Conservation (phyloP, 2,329 filamentous ascomycete species). For the Penicillium aurantiogriseum region DNA sequence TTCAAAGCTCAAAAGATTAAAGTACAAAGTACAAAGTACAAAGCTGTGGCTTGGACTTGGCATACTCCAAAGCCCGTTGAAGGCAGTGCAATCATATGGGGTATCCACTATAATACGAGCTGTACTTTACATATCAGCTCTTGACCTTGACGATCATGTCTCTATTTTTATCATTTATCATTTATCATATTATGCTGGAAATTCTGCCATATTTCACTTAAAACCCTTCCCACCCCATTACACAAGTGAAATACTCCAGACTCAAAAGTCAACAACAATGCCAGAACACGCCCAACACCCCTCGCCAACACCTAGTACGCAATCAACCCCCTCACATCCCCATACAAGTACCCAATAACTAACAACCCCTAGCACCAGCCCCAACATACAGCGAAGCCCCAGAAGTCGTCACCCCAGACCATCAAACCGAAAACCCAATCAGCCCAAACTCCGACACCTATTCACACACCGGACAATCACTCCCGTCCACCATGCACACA, state of each 20-base stretch:
- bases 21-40: no score
- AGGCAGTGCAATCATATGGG: background rate
- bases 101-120: background rate
- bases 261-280: background rate
- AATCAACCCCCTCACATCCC: background rate
- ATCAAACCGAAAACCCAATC: background rate
- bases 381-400: constrained; percentile 6
- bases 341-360: background rate
- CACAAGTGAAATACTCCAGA: background rate
- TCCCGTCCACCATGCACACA: background rate
- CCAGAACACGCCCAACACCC: background rate
- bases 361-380: background rate
- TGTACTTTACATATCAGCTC: background rate
- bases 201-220: background rate
- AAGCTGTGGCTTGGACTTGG: background rate
- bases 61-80: background rate
- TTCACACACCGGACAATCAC: background rate
- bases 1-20: background rate
- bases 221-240: background rate
- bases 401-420: background rate
- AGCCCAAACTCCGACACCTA: background rate
- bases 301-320: background rate
- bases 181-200: background rate
- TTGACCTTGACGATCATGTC: background rate
- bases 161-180: background rate